Conservation (phyloP, 768 basidiomycete genomes). For the Pleurotus eryngii region DNA sequence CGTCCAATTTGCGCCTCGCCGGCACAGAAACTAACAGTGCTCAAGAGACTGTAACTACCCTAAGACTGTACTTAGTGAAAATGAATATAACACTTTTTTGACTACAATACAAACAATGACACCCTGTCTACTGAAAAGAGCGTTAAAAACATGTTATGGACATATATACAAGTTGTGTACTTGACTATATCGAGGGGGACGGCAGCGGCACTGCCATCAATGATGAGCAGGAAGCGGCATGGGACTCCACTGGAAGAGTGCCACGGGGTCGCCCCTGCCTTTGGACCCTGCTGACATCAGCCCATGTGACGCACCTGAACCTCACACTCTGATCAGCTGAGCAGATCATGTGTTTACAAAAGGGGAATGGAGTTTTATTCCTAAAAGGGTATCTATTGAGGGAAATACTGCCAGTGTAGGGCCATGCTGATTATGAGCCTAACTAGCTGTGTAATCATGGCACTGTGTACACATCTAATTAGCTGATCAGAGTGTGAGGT, state of each 20-base stretch:
- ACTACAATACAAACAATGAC: not conserved
- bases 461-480: not conserved
- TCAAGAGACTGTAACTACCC: not conserved
- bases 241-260: not conserved
- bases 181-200: not conserved
- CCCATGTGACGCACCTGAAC: not conserved
- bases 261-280: not conserved
- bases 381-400: not conserved
- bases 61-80: not conserved
- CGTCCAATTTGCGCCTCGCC: not conserved
- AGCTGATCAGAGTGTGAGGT: not conserved
- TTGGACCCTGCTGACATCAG: not conserved
- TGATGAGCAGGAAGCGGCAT: not conserved
- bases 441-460: not conserved
- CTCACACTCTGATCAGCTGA: not conserved
- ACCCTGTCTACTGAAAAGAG: not conserved
- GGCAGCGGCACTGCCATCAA: not conserved
- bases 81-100: not conserved
- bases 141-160: not conserved
- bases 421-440: not conserved
- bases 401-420: not conserved
- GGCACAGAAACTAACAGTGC: not conserved
- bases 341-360: not conserved
- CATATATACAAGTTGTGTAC: not conserved
- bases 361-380: not conserved